These are phyloP conservation scores for Beauveria brongniartii DNA, from an alignment of 2,329 filamentous ascomycete species.

Conservation along the genomic window DNA sequence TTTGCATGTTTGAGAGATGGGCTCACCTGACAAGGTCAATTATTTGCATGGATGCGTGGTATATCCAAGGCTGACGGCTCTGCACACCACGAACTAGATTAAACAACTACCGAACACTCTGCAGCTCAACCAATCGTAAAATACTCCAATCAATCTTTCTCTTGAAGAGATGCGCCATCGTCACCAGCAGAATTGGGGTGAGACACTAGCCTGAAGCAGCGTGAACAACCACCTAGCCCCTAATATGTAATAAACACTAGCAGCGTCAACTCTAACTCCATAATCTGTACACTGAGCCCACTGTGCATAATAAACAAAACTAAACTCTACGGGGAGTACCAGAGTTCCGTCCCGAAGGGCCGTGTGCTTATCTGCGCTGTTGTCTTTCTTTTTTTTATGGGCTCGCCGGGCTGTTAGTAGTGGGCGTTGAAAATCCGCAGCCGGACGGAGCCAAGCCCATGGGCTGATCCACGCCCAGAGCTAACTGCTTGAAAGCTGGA, in stretches of 20 bases:
- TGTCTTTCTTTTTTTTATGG: neutral
- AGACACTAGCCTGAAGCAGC: slow-evolving; percentile 7
- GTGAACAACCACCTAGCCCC: neutral
- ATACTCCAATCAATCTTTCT: neutral
- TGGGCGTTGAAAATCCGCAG: neutral
- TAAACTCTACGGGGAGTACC: neutral
- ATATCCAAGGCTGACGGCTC: neutral
- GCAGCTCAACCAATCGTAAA: too few relatives aligned
- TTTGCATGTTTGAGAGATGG: neutral
- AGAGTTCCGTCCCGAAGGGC: slow-evolving; percentile 5
- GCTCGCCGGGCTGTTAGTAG: neutral
- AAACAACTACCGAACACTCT: too few relatives aligned
- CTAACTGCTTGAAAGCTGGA: neutral
- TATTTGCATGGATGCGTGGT: neutral
- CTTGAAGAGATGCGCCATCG: neutral
- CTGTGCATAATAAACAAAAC: neutral
- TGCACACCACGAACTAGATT: neutral
- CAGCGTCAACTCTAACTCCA: neutral
- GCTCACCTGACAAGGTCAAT: neutral
- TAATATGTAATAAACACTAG: neutral
- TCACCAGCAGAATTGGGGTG: neutral
- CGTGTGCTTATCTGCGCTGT: neutral
- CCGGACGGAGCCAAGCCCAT: neutral
- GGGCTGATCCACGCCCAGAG: slow-evolving; percentile 1
- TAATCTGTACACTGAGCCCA: neutral